Conservation (phyloP, 2,329 filamentous ascomycete genomes). For the Ciborinia camelliae region DNA sequence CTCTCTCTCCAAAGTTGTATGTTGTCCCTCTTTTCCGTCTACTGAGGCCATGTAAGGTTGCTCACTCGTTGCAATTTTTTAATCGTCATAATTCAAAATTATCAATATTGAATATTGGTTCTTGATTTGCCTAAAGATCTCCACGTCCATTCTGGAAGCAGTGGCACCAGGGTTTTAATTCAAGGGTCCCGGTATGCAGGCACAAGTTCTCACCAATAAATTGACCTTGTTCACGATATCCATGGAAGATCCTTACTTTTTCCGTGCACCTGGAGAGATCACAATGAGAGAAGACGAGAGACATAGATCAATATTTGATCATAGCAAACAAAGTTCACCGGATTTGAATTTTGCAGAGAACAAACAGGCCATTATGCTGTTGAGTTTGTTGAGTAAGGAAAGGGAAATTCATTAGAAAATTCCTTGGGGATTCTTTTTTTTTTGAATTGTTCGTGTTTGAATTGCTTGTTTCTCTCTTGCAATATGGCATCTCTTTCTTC, state of each 20-base stretch:
- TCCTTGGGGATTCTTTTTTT: background rate
- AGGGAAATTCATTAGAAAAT: background rate
- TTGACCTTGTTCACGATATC: slow-evolving; percentile 2
- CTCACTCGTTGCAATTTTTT: slow-evolving; percentile 11
- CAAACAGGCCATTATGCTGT: slow-evolving; percentile 7
- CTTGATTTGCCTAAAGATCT: slow-evolving; percentile 16
- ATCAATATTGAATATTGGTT: slow-evolving; percentile 20
- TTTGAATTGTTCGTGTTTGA: background rate
- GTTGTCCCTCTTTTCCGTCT: too few species aligned
- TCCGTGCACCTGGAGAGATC: background rate
- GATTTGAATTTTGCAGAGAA: background rate
- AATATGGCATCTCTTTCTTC: background rate
- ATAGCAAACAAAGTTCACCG: slow-evolving; percentile 11
- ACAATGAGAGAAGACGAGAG: background rate
- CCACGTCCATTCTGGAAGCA: slow-evolving; percentile 14
- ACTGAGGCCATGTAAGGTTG: background rate
- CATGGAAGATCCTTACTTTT: slow-evolving; percentile 17
- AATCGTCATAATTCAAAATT: slow-evolving; percentile 9
- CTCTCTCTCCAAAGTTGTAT: slow-evolving; percentile 6
- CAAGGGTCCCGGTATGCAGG: slow-evolving; percentile 9
- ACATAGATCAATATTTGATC: slow-evolving; percentile 8
- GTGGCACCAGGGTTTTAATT: background rate
- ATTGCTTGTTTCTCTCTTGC: background rate
- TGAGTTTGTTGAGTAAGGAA: too few species aligned
- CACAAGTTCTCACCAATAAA: slow-evolving; percentile 7